Conservation (phyloP, 2,329 filamentous ascomycete genomes). For the Fonsecaea multimorphosa region DNA sequence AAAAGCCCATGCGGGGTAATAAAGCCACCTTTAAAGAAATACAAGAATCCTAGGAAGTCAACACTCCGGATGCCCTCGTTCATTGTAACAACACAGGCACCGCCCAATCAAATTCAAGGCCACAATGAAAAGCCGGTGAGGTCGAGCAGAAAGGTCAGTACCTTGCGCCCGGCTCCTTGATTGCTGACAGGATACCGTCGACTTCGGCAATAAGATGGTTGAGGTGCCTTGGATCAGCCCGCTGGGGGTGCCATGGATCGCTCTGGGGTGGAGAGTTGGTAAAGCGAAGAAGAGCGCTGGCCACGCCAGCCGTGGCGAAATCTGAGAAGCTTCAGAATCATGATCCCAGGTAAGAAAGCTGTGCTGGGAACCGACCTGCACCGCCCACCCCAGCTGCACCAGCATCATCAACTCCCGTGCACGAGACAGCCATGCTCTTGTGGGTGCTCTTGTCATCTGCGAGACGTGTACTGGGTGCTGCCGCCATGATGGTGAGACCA, state of each 20-base stretch:
- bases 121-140: no score
- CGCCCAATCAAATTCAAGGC: no score
- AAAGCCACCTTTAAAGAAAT: background rate
- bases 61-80: no score
- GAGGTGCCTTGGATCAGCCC: background rate
- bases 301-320: background rate
- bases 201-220: conserved; percentile 5
- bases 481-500: background rate
- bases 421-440: conserved; percentile 13
- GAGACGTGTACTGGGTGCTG: background rate
- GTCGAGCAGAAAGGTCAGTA: background rate
- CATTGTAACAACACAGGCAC: no score
- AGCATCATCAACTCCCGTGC: background rate
- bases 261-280: background rate
- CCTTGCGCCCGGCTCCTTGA: background rate
- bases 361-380: background rate
- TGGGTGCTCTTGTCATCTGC: background rate
- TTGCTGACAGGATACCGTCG: background rate
- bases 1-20: conserved; percentile 10
- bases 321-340: background rate
- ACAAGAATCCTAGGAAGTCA: no score
- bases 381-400: background rate
- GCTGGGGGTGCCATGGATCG: conserved; percentile 10
- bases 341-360: background rate
- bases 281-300: conserved; percentile 3